phyloP scores from a whole-genome alignment of 2,329 filamentous ascomycete genomes.

The Sclerotinia nivalis region DNA sequence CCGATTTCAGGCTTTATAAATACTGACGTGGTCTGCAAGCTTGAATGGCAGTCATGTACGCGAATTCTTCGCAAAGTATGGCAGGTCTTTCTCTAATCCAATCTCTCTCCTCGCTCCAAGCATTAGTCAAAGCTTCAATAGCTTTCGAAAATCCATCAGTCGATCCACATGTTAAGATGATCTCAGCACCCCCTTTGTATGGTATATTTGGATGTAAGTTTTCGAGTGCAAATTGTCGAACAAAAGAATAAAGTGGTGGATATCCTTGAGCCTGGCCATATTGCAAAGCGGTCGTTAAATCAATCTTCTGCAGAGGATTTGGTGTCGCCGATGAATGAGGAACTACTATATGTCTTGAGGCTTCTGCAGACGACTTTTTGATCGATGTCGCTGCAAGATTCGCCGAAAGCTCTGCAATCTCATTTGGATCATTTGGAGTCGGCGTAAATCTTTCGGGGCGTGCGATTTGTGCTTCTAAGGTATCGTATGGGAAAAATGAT shows the following conservation, averaged over 20 bases:
- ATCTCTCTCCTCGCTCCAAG: conserved; percentile 70
- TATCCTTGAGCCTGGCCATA: conserved; percentile 85
- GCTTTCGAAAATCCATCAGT: conserved; percentile 85
- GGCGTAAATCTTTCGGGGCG: conserved; percentile 73
- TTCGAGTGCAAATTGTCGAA: conserved; percentile 75
- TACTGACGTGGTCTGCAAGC: conserved; percentile 54
- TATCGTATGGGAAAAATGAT: conserved; percentile 86
- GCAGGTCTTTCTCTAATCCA: conserved; percentile 70
- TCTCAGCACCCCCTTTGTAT: conserved; percentile 73
- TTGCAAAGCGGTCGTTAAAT: conserved; percentile 79
- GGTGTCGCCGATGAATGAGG: conserved; percentile 64
- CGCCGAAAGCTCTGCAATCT: conserved; percentile 37
- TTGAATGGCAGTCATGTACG: conserved; percentile 75
- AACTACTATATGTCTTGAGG: conserved; percentile 59
- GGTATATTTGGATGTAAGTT: conserved; percentile 80
- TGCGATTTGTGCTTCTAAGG: conserved; percentile 78
- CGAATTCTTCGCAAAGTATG: conserved; percentile 76
- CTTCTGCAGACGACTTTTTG: conserved; percentile 34
- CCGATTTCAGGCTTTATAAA: not conserved
- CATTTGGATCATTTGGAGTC: conserved; percentile 59
- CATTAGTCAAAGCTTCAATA: conserved; percentile 72
- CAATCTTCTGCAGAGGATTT: conserved; percentile 69
- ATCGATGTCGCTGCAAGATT: conserved; percentile 42
- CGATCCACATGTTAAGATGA: conserved; percentile 76
- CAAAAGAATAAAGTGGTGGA: conserved; percentile 72